phyloP scores from a whole-genome alignment of 805 yeast species.

The Ogataea chonburiensis region DNA sequence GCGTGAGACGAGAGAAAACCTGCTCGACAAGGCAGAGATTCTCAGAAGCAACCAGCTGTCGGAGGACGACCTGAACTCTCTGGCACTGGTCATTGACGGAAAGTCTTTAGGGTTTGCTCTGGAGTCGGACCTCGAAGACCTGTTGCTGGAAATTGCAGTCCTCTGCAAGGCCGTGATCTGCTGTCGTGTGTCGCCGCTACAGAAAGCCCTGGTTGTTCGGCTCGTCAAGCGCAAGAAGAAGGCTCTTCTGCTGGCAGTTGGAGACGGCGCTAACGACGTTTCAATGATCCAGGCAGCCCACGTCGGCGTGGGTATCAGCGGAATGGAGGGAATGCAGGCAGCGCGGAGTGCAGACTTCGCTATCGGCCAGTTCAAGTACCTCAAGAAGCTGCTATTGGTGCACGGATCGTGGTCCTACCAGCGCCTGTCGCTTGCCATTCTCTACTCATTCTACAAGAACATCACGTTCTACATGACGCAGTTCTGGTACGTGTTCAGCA shows the following conservation, averaged over 20 bases:
- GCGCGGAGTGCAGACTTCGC: slow-evolving; percentile 97
- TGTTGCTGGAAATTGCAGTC: slow-evolving; percentile 75
- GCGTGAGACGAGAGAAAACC: slow-evolving; percentile 72
- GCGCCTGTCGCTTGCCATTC: slow-evolving; percentile 85
- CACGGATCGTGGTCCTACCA: slow-evolving; percentile 99
- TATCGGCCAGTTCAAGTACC: slow-evolving; percentile 89
- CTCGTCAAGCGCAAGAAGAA: slow-evolving; percentile 83
- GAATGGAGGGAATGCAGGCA: slow-evolving; percentile 99
- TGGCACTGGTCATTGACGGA: slow-evolving; percentile 94
- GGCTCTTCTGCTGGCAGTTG: slow-evolving; percentile 82
- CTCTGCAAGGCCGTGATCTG: slow-evolving; percentile 95
- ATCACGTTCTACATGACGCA: slow-evolving; percentile 96
- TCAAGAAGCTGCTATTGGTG: slow-evolving; percentile 79
- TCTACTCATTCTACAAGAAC: slow-evolving; percentile 94
- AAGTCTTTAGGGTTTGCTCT: slow-evolving; percentile 84
- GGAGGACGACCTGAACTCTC: slow-evolving; percentile 65
- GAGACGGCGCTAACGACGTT: slow-evolving; percentile 99
- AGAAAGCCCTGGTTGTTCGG: slow-evolving; percentile 93
- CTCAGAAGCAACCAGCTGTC: slow-evolving; percentile 65
- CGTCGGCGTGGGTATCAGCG: slow-evolving; percentile 98
- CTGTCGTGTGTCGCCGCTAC: slow-evolving; percentile 96
- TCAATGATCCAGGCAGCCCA: slow-evolving; percentile 99
- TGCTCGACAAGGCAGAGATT: slow-evolving; percentile 73
- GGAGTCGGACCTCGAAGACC: slow-evolving; percentile 74
- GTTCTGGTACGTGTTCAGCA: slow-evolving; percentile 94